A percentile compares a stretch with the other conserved stretches of the same genome.
phyloP scores from a whole-genome alignment of 2,329 filamentous ascomycete species.

The Paraconiothyrium brasiliense region DNA sequence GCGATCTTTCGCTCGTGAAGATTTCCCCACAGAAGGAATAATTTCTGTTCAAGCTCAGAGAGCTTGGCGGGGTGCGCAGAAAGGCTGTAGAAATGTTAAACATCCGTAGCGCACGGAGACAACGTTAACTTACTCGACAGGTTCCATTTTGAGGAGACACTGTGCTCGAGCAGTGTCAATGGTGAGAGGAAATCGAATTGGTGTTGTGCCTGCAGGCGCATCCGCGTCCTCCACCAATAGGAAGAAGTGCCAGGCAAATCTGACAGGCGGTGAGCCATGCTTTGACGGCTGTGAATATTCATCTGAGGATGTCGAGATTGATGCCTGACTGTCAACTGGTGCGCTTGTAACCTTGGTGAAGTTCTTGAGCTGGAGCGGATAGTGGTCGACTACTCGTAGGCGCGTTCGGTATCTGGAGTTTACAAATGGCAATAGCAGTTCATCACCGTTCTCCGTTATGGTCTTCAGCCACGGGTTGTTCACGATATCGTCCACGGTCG shows the following conservation, averaged over 20 bases:
- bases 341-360: slow-evolving; percentile 66
- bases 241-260: slow-evolving; percentile 87
- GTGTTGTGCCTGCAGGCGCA: slow-evolving; percentile 33
- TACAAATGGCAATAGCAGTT: slow-evolving; percentile 71
- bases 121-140: slow-evolving; percentile 60
- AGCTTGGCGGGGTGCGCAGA: slow-evolving; percentile 61
- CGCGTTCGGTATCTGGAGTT: slow-evolving; percentile 75
- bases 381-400: slow-evolving; percentile 84
- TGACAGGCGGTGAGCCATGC: slow-evolving; percentile 42
- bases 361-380: slow-evolving; percentile 73
- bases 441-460: slow-evolving; percentile 44
- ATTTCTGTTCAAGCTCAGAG: slow-evolving; percentile 68
- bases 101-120: no score
- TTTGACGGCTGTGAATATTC: slow-evolving; percentile 43
- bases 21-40: slow-evolving; percentile 87
- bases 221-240: slow-evolving; percentile 78
- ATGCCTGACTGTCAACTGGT: slow-evolving; percentile 36
- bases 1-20: slow-evolving; percentile 69
- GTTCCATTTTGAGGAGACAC: slow-evolving; percentile 64
- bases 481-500: slow-evolving; percentile 57
- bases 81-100: slow-evolving; percentile 59
- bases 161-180: slow-evolving; percentile 70
- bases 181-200: slow-evolving; percentile 68
- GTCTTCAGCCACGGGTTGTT: slow-evolving; percentile 55
- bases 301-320: slow-evolving; percentile 32